Evolutionary conservation across 169 alveolate species (phyloP).

Genomic region (Eimeria zaria): DNA sequence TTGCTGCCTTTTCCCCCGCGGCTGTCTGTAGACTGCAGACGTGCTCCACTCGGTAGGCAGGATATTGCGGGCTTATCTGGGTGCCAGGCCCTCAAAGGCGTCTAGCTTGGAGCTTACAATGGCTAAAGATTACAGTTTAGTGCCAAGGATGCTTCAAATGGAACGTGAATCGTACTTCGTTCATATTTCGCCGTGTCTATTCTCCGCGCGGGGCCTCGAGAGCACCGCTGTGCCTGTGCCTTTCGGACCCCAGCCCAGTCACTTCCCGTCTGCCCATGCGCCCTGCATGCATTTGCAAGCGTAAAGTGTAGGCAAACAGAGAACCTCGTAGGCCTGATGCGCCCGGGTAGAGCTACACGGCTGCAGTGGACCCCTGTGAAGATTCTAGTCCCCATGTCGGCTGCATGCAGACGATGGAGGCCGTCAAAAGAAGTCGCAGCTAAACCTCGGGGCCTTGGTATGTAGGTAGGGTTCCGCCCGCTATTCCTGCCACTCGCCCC

Average conservation of each 20-base stretch:
- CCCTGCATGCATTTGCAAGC: background rate
- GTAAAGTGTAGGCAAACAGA: background rate
- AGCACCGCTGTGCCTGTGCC: background rate
- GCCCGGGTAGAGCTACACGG: background rate
- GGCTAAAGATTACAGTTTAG: background rate
- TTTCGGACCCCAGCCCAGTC: background rate
- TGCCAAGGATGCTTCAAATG: conserved; percentile 2
- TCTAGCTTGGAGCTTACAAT: background rate
- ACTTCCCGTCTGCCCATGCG: background rate
- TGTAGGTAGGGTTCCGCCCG: background rate
- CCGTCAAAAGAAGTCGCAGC: background rate
- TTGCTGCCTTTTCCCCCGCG: background rate
- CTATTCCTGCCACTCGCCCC: conserved; percentile 12
- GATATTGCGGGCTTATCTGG: background rate
- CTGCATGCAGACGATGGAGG: background rate
- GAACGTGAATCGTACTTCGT: background rate
- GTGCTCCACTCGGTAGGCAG: background rate
- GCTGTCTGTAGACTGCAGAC: background rate
- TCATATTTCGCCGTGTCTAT: background rate
- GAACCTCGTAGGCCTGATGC: background rate
- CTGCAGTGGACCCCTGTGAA: background rate
- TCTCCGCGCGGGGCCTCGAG: background rate
- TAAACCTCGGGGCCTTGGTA: background rate
- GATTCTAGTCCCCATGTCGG: background rate
- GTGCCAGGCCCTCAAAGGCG: background rate